phyloP scores from a whole-genome alignment of 805 yeast genomes.

The Starmerella apis region DNA sequence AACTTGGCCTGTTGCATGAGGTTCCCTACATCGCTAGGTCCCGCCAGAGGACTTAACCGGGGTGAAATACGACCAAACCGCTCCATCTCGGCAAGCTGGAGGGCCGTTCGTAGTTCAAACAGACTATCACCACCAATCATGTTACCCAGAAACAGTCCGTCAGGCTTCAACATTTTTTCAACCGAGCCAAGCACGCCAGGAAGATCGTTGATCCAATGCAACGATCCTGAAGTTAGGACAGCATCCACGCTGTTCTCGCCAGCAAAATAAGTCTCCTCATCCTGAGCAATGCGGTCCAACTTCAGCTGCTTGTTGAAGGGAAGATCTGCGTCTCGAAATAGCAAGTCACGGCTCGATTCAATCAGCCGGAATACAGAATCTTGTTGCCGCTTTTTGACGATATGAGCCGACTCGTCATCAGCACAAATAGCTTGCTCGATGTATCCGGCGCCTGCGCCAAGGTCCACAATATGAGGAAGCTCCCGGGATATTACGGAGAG shows the following conservation, averaged over 20 bases:
- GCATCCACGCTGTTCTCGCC: conserved; percentile 48
- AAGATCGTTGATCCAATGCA: conserved; percentile 84
- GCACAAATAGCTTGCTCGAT: conserved; percentile 37
- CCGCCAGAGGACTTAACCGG: conserved; percentile 69
- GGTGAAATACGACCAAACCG: conserved; percentile 72
- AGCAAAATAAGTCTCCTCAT: conserved; percentile 45
- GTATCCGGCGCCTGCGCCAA: conserved; percentile 67
- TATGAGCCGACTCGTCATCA: conserved; percentile 39
- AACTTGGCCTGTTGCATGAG: conserved; percentile 66
- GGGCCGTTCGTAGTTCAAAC: conserved; percentile 68
- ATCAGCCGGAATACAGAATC: conserved; percentile 47
- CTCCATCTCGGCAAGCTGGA: conserved; percentile 76
- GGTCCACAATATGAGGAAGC: conserved; percentile 52
- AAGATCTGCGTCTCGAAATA: conserved; percentile 42
- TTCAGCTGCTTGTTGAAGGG: conserved; percentile 39
- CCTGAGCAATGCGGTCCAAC: conserved; percentile 45
- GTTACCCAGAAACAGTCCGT: conserved; percentile 71
- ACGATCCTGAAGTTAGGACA: conserved; percentile 56
- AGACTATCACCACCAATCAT: conserved; percentile 77
- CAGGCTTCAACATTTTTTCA: conserved; percentile 55
- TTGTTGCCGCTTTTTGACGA: conserved; percentile 42
- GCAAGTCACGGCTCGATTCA: conserved; percentile 48
- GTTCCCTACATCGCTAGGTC: conserved; percentile 63
- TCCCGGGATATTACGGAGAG: conserved; percentile 59
- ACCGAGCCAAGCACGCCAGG: conserved; percentile 52